A percentile compares a stretch with the other conserved stretches of the same genome.
These are phyloP conservation scores for Hyphopichia burtonii DNA, from an alignment of 1,139 yeast genomes.

Conservation along the genomic window DNA sequence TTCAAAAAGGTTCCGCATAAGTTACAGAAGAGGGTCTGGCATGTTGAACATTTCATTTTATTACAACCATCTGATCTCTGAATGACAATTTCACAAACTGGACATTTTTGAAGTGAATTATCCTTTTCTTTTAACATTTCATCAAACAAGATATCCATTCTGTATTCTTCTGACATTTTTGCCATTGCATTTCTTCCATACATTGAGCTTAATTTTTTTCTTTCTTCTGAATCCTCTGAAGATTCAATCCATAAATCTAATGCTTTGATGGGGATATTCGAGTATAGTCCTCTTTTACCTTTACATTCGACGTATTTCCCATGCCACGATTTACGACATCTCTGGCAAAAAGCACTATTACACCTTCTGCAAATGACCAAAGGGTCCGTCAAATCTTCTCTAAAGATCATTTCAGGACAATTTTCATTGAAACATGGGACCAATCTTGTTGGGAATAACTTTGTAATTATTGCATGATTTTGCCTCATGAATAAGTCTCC, in stretches of 20 bases:
- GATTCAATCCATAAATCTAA: constrained; percentile 38
- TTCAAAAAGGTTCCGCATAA: constrained; percentile 49
- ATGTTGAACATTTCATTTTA: constrained; percentile 59
- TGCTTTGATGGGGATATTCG: constrained; percentile 42
- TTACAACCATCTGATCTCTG: constrained; percentile 68
- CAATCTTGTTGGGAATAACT: constrained; percentile 49
- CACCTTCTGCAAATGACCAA: constrained; percentile 56
- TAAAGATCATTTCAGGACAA: constrained; percentile 45
- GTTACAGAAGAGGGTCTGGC: constrained; percentile 54
- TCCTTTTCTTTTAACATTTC: constrained; percentile 40
- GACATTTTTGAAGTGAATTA: constrained; percentile 50
- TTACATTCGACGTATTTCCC: constrained; percentile 53
- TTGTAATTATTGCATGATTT: constrained; percentile 45
- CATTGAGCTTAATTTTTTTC: constrained; percentile 39
- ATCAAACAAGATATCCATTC: constrained; percentile 50
- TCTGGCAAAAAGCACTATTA: constrained; percentile 57
- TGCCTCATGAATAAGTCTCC: constrained; percentile 33
- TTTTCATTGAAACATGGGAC: constrained; percentile 51
- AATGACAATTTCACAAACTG: constrained; percentile 53
- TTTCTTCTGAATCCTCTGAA: constrained; percentile 24
- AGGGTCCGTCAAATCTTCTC: constrained; percentile 50
- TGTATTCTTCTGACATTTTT: constrained; percentile 43
- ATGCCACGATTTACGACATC: constrained; percentile 67
- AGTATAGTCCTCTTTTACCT: constrained; percentile 21
- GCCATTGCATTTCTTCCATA: constrained; percentile 51